Evolutionary conservation across 108 stramenopile genomes (phyloP).

Genomic region (Nitzschia sp.): DNA sequence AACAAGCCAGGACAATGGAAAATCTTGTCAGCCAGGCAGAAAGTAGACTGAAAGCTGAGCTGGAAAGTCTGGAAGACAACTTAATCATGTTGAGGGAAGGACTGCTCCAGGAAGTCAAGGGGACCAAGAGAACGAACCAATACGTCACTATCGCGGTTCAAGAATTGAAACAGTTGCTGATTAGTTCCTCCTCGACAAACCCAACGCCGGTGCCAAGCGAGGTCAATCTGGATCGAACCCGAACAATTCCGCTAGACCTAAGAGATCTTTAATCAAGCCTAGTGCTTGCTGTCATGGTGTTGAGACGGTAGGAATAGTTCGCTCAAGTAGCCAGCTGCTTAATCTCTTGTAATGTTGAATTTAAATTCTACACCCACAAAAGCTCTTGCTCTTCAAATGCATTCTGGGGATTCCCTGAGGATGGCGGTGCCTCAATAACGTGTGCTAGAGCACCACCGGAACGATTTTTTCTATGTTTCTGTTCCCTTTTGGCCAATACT

Average conservation of each 20-base stretch:
- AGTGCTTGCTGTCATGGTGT: no score
- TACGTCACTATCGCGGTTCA: slow-evolving; percentile 16
- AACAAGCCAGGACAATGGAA: slow-evolving; percentile 28
- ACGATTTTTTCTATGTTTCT: slow-evolving; percentile 32
- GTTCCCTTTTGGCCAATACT: slow-evolving; percentile 30
- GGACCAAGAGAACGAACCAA: slow-evolving; percentile 17
- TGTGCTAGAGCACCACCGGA: slow-evolving; percentile 23
- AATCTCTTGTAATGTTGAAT: no score
- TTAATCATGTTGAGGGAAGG: slow-evolving; percentile 16
- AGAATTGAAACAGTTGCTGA: slow-evolving; percentile 17
- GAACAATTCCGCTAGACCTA: no score
- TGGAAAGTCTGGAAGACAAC: slow-evolving; percentile 22
- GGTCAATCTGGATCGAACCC: slow-evolving; percentile 17
- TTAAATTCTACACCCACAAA: slow-evolving; percentile 42
- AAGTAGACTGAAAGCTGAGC: slow-evolving; percentile 19
- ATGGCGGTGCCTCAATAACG: neutral
- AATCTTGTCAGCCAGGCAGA: slow-evolving; percentile 23
- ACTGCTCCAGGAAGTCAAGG: slow-evolving; percentile 15
- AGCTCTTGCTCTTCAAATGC: slow-evolving; percentile 21
- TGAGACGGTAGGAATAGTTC: no score
- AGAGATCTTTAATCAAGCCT: no score
- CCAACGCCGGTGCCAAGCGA: slow-evolving; percentile 18
- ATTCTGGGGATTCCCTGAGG: slow-evolving; percentile 19
- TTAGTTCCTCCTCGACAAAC: neutral
- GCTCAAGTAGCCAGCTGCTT: no score